Evolutionary conservation across 139 green algal genomes (phyloP), one percentile per base, ranked within the genome.

Genomic region (Zygnema circumcarinatum): DNA sequence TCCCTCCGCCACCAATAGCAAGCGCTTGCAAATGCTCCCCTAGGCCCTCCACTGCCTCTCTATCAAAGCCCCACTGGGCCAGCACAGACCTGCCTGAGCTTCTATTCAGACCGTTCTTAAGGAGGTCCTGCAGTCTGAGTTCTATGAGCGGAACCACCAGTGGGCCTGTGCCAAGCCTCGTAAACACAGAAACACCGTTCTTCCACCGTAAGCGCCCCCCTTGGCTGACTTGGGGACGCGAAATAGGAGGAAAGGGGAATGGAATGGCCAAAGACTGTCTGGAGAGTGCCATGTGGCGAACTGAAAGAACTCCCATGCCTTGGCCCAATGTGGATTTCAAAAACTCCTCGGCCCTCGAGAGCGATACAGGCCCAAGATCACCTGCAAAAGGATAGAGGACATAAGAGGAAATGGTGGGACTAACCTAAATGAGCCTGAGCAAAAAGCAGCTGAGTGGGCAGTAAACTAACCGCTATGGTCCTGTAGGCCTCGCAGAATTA

Each of bases 201-300:
- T 72, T 29, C 25, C 54, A 72, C 29, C 54, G 25, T 25, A 25
- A 25, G 25, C 54, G 54, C 16, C 52, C 76, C 16, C 7, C 41
- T 52, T 83, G 38, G 32, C 16, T 25, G 52, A 81, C 47, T 16
- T 11, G 33, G 16, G 76, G 52, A 38, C 52, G 32, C 3, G 81
- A 87, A 35, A 87, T 54, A 7, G 36, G 40, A 16, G 81, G 81
- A 39, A 87, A 87, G 69, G 81, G 81, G 25, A 86, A 73, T 47
- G 81, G 81, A 20, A 87, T 86, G 33, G 81, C 81, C 21, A 87
- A 29, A 47, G 81, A 38, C 69, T 87, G 81, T 33, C 33, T 22
- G 2, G 73, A 1, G 21, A 83, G 36, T n/a, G 73, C 69, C 1
- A 87, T 41, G 81, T 87, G 81, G 20, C 76, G 76, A 11, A 83